Base-by-base conservation (phyloP, 176 grass and related monocot species). In the Lolium multiflorum region DNA sequence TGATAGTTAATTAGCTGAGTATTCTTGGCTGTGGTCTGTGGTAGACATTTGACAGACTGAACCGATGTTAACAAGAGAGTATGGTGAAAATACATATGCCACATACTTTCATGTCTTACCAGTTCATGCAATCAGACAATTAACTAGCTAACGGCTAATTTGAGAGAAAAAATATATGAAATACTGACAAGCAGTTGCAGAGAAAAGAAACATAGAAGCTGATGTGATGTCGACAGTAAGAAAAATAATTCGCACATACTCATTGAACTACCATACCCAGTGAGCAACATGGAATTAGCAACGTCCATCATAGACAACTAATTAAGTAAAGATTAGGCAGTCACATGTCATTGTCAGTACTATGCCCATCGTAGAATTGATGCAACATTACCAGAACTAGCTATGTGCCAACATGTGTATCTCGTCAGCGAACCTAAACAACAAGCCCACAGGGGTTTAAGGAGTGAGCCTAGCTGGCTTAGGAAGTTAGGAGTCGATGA, bases 31-130 rank as follows among this genome's bases (percentile, higher is more conserved):
- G 16, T 37, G 16, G 17, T 54, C 6, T 54, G 17, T 38, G 17
- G 17, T 54, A 67, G 21, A 69, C 3, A 81, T 51, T 14, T 35
- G 47, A 38, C 35, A 3, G 26, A 69, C 3, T 22, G 48, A 14
- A 52, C 12, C 17, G 48, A 17, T 70, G 22, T 71, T 59, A 74
- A 83, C 52, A 83, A 83, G 14, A 83, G 44, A 25, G 52, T 12
- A 47, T 48, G 69, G 16, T 20, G 43, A 43, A 22, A 62, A 46
- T 63, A 15, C 57, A 80, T 59, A 63, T 66, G 22, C 46, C 5
- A 26, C 11, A 1, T 4, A 10, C 15, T 66, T 35, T 28, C 78
- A 2, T 18, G 18, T 1, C 24, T 15, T 78, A 37, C 54, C 17
- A 60, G 39, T 60, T 13, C 37, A 78, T 78, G 35, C 76, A 60